phyloP scores from a whole-genome alignment of 176 grass and related monocot species.

The Rhynchospora tenuis region DNA sequence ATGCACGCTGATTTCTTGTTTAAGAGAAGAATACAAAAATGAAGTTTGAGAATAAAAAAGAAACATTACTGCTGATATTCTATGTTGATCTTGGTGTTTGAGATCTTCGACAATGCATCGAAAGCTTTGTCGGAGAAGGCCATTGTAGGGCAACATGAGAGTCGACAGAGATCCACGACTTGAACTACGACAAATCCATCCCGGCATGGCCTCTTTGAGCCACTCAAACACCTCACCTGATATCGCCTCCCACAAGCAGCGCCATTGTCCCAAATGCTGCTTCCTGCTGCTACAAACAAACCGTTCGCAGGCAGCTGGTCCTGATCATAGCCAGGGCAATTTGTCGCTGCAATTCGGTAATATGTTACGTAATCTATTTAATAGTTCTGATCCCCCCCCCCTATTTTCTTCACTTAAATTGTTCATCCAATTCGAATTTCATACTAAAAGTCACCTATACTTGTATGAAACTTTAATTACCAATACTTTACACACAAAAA shows the following conservation, averaged over 20 bases:
- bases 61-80: constrained; percentile 31
- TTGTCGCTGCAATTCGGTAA: constrained; percentile 23
- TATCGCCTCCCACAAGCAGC: constrained; percentile 45
- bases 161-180: constrained; percentile 35
- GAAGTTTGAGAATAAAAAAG: neutral
- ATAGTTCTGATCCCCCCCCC: too few species aligned
- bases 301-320: constrained; percentile 29
- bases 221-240: constrained; percentile 32
- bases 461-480: too few species aligned
- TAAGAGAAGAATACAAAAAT: neutral
- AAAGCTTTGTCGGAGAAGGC: constrained; percentile 34
- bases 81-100: constrained; percentile 38
- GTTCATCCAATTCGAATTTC: too few species aligned
- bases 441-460: too few species aligned
- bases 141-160: constrained; percentile 21
- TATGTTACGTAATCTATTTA: neutral
- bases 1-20: neutral
- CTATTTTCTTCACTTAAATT: too few species aligned
- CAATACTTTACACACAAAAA: too few species aligned
- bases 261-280: constrained; percentile 36
- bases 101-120: constrained; percentile 26
- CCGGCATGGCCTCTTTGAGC: constrained; percentile 32
- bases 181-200: constrained; percentile 23
- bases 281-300: constrained; percentile 31
- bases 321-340: constrained; percentile 26